Percentiles rank a stretch among this genome's conserved stretches.
These are phyloP conservation scores for Phaeosphaeriaceae sp. DNA, from an alignment of 2,329 filamentous ascomycete genomes.

Conservation along the genomic window DNA sequence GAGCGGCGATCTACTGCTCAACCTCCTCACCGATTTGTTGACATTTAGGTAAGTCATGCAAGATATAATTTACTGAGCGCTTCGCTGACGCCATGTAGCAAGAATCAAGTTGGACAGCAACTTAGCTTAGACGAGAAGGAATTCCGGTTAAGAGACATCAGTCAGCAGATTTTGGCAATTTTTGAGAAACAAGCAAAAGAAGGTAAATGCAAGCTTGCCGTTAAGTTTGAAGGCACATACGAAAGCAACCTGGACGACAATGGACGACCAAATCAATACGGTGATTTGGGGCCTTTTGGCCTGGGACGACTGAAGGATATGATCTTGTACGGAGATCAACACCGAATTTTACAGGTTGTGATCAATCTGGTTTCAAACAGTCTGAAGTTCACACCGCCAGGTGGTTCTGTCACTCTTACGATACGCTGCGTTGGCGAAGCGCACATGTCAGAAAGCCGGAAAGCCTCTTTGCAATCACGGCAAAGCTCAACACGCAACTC, in stretches of 20 bases:
- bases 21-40: conserved; percentile 85
- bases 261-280: conserved; percentile 50
- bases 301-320: conserved; percentile 79
- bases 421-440: conserved; percentile 75
- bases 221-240: conserved; percentile 69
- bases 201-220: conserved; percentile 73
- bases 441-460: conserved; percentile 50
- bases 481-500: conserved; percentile 48
- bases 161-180: conserved; percentile 80
- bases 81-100: conserved; percentile 58
- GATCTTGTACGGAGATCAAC: conserved; percentile 90
- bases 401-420: conserved; percentile 75
- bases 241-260: conserved; percentile 48
- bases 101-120: conserved; percentile 90
- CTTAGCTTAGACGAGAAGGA: conserved; percentile 83
- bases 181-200: conserved; percentile 91
- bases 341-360: conserved; percentile 88
- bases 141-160: conserved; percentile 83
- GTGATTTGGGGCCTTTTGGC: conserved; percentile 69
- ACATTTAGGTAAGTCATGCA: conserved; percentile 64
- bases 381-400: conserved; percentile 84
- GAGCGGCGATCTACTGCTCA: conserved; percentile 81
- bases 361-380: conserved; percentile 94
- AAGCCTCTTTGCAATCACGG: conserved; percentile 54
- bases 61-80: background rate